These are phyloP conservation scores for Helichrysum umbraculigerum DNA, from an alignment of 129 eudicot species.

Conservation along the genomic window DNA sequence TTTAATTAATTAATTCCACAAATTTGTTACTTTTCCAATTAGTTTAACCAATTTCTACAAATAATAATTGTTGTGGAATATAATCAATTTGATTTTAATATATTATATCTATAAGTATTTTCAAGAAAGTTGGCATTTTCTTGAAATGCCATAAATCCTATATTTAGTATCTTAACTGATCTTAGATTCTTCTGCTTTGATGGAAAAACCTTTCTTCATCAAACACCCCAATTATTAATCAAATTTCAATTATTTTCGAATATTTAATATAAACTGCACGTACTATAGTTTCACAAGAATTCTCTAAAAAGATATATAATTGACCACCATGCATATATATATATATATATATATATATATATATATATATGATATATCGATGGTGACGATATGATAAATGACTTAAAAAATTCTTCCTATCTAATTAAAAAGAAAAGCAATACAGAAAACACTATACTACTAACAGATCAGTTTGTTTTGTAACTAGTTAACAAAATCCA, in stretches of 20 bases:
- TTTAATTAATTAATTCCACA: conserved; percentile 16
- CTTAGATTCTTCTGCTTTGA: conserved; percentile 31
- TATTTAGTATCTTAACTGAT: conserved; percentile 36
- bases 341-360: too few species aligned
- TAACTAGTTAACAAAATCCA: too few species aligned
- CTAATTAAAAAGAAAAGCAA: not conserved
- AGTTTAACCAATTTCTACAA: conserved; percentile 19
- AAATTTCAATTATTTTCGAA: conserved; percentile 13
- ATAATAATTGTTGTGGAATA: conserved; percentile 23
- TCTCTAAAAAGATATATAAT: not conserved
- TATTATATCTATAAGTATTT: conserved; percentile 20
- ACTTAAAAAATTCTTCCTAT: too few species aligned
- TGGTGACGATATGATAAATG: not conserved
- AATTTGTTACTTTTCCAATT: conserved; percentile 19
- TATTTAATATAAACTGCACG: conserved; percentile 8
- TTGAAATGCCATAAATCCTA: conserved; percentile 35
- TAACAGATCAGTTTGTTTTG: not conserved
- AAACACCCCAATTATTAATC: conserved; percentile 14
- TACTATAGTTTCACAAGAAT: conserved; percentile 14
- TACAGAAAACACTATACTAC: not conserved
- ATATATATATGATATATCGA: too few species aligned
- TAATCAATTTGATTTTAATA: conserved; percentile 15
- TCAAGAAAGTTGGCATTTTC: conserved; percentile 39
- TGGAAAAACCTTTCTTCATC: conserved; percentile 22
- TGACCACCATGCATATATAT: not conserved